Percentiles rank a stretch among this genome's conserved stretches.
These are phyloP conservation scores for Amauroascus verrucosus DNA, from an alignment of 2,329 filamentous ascomycete genomes.

Conservation along the genomic window DNA sequence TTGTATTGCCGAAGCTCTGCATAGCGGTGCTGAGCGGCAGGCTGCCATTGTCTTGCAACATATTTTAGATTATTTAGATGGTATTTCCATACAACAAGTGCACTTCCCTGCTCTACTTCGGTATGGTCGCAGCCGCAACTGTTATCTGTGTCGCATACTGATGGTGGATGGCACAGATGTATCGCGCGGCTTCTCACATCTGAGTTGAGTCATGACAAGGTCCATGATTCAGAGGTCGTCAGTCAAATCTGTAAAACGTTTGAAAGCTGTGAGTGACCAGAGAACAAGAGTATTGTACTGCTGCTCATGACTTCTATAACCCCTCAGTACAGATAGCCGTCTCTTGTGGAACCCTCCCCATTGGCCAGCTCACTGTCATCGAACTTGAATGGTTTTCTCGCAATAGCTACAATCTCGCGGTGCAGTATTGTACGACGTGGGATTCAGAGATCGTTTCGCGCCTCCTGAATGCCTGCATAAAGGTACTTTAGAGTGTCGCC, in stretches of 20 bases:
- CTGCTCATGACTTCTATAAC: slow-evolving; percentile 17
- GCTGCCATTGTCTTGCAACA: slow-evolving; percentile 50
- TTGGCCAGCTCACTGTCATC: slow-evolving; percentile 46
- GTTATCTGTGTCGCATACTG: background rate
- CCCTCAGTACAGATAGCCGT: slow-evolving; percentile 39
- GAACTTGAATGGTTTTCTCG: slow-evolving; percentile 79
- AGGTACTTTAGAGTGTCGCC: slow-evolving; percentile 26
- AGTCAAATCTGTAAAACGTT: slow-evolving; percentile 48
- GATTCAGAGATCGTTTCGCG: slow-evolving; percentile 44
- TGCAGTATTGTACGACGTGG: slow-evolving; percentile 53
- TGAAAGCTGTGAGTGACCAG: slow-evolving; percentile 37
- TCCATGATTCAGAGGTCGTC: slow-evolving; percentile 20
- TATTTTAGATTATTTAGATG: slow-evolving; percentile 48
- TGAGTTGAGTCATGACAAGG: slow-evolving; percentile 30
- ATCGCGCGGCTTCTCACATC: slow-evolving; percentile 38
- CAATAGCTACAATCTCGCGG: slow-evolving; percentile 67
- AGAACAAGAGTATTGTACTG: background rate
- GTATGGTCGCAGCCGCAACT: slow-evolving; percentile 37
- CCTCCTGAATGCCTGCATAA: slow-evolving; percentile 42
- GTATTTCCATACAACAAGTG: slow-evolving; percentile 39
- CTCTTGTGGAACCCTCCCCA: slow-evolving; percentile 33
- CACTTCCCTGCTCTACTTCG: slow-evolving; percentile 56
- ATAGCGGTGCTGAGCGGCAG: slow-evolving; percentile 51
- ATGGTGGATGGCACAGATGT: slow-evolving; percentile 24
- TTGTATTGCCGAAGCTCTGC: slow-evolving; percentile 67